Percentiles rank a stretch among this genome's conserved stretches.
phyloP scores from a whole-genome alignment of 1,284 basidiomycete genomes.

The Trichosporon coremiiforme region DNA sequence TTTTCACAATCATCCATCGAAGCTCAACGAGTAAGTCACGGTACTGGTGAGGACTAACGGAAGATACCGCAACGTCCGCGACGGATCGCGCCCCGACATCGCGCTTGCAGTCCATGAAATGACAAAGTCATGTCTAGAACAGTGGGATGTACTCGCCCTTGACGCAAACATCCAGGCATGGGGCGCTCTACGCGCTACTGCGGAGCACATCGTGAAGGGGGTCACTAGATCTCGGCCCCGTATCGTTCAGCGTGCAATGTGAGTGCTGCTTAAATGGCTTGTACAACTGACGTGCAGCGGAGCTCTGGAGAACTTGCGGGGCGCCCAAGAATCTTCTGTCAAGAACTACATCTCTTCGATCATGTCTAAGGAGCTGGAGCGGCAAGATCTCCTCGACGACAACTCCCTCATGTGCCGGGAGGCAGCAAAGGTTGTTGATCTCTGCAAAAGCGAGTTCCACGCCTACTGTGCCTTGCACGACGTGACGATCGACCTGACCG shows the following conservation, averaged over 20 bases:
- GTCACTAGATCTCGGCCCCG: background rate
- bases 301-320: background rate
- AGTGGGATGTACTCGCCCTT: background rate
- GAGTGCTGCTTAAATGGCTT: background rate
- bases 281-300: background rate
- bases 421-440: background rate
- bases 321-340: background rate
- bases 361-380: slow-evolving; percentile 1
- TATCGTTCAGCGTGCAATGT: background rate
- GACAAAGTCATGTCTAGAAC: background rate
- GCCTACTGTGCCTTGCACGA: background rate
- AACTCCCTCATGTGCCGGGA: background rate
- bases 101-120: slow-evolving; percentile 9
- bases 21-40: background rate
- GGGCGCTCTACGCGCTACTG: background rate
- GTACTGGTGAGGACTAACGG: background rate
- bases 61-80: slow-evolving; percentile 6
- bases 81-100: slow-evolving; percentile 4
- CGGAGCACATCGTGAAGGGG: background rate
- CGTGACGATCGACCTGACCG: background rate
- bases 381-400: background rate
- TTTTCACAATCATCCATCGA: background rate
- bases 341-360: background rate
- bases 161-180: background rate
- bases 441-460: background rate